phyloP scores from a whole-genome alignment of 2,329 filamentous ascomycete species.

The Zasmidium cellare region DNA sequence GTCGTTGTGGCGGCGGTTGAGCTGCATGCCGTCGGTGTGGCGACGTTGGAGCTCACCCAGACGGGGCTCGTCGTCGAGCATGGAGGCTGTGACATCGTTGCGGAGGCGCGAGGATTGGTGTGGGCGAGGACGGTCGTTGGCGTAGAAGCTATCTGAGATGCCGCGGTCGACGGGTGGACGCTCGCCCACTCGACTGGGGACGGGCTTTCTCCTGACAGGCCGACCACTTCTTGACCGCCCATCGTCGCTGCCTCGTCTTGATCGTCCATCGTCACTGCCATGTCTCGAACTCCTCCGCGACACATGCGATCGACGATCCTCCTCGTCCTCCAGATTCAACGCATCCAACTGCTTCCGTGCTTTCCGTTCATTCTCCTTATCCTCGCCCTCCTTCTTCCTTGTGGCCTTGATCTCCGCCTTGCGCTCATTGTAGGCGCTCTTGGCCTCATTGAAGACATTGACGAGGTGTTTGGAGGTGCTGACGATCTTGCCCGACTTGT shows the following conservation, averaged over 20 bases:
- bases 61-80: slow-evolving; percentile 30
- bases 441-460: slow-evolving; percentile 88
- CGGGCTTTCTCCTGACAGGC: slow-evolving; percentile 26
- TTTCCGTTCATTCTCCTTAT: slow-evolving; percentile 47
- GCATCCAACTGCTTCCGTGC: slow-evolving; percentile 60
- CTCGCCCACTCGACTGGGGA: slow-evolving; percentile 18
- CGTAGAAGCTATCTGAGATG: slow-evolving; percentile 48
- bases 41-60: slow-evolving; percentile 43
- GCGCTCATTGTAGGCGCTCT: slow-evolving; percentile 81
- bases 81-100: slow-evolving; percentile 22
- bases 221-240: slow-evolving; percentile 10
- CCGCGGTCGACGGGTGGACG: slow-evolving; percentile 45
- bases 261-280: slow-evolving; percentile 25
- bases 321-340: slow-evolving; percentile 49
- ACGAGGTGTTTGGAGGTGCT: slow-evolving; percentile 88
- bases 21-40: slow-evolving; percentile 41
- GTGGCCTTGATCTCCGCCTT: slow-evolving; percentile 79
- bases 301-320: slow-evolving; percentile 25
- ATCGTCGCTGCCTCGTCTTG: slow-evolving; percentile 27
- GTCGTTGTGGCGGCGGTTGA: slow-evolving; percentile 11
- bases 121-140: slow-evolving; percentile 36
- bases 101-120: slow-evolving; percentile 29
- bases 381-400: slow-evolving; percentile 57
- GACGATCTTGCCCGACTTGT: slow-evolving; percentile 87
- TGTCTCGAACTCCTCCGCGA: slow-evolving; percentile 26